Base-by-base conservation (phyloP, 129 eudicot genomes). In the Silybum marianum region DNA sequence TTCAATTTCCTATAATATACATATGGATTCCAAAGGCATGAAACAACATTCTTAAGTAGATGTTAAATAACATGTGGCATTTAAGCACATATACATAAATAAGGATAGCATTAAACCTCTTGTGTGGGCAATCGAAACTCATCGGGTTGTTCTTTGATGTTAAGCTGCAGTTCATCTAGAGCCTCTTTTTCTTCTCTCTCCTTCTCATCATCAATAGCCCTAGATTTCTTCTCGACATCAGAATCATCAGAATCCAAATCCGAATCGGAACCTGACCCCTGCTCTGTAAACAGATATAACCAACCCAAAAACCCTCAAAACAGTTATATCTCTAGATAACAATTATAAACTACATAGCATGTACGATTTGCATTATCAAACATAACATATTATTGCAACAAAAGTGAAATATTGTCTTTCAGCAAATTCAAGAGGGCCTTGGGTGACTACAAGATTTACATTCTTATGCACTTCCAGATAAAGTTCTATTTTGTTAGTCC, bases 111-210 rank as follows among this genome's bases (percentile, higher is more conserved):
- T 4, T 14, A 75, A 46, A 95, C 99, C 99, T 92, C 91, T 18
- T 82, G 38, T 7, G 97, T 92, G 5, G 90, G 97, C 85, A 95
- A 85, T 82, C 85, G 85, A 82, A 95, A 88, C 84, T 90, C 99
- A 72, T 92, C 93, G 18, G 96, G 86, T 83, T 93, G 87, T 73
- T 90, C 97, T 88, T 81, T 88, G 42, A 95, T 92, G 83, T 95
- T 95, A 13, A 87, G 85, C 42, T 80, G 80, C 76, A 92, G 79
- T 80, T 92, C 97, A 16, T 77, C 93, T 9, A 83, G 82, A 0
- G 91, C 96, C 9, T 89, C 90, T 75, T 80, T 75, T 66, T 86
- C 46, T 83, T 83, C 92, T 78, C 72, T 78, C 28, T 69, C 83
- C 73, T 68, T 82, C 46, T 84, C 83, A 5, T 80, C 86, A 66